These are phyloP conservation scores for Chlamydomonas sp. DNA, from an alignment of 139 green algal species.

Conservation along the genomic window DNA sequence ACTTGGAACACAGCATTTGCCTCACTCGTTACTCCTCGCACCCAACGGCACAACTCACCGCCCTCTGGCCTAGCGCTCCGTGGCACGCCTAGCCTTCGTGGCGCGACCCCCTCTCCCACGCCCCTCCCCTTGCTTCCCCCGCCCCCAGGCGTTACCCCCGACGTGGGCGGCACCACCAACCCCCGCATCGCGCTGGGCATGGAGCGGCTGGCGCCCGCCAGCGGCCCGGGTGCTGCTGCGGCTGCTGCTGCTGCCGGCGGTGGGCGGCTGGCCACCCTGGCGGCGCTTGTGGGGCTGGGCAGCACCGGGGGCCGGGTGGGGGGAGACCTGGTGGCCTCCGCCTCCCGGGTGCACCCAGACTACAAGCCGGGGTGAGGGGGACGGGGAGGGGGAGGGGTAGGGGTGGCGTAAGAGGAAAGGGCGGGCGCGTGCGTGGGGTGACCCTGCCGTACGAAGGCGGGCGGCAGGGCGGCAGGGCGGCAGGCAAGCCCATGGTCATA, in stretches of 20 bases:
- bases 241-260: not conserved
- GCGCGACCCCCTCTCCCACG: too few relatives aligned
- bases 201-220: not conserved
- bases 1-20: too few relatives aligned
- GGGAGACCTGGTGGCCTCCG: not conserved
- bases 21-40: too few relatives aligned
- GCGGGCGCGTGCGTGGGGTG: too few relatives aligned
- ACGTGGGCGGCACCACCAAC: conserved; percentile 22
- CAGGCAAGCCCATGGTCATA: too few relatives aligned
- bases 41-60: too few relatives aligned
- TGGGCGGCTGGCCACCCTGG: not conserved
- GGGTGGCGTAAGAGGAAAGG: not conserved
- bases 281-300: conserved; percentile 29
- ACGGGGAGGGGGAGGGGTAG: not conserved
- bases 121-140: too few relatives aligned
- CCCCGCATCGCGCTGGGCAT: conserved; percentile 14
- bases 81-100: too few relatives aligned
- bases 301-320: conserved; percentile 19
- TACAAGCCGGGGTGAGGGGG: conserved; percentile 18
- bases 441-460: too few relatives aligned
- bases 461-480: too few relatives aligned
- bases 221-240: not conserved
- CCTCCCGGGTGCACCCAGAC: not conserved
- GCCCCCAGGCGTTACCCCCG: conserved; percentile 1
- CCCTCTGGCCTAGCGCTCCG: too few relatives aligned